Evolutionary conservation across 192 early-diverging fungal species (phyloP).

Genomic region (Globomyces pollinis-pini): DNA sequence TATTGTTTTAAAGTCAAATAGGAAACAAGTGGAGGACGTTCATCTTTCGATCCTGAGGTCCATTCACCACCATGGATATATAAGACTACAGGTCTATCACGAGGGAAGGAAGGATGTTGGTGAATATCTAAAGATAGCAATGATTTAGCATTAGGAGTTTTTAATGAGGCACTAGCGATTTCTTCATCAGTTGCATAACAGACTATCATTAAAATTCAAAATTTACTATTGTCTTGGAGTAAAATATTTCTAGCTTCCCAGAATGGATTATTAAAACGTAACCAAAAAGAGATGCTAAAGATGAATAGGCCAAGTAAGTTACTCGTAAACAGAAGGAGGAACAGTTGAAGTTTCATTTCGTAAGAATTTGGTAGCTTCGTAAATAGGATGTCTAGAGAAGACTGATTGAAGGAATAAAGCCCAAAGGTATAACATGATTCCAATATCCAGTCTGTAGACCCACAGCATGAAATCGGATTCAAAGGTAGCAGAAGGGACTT

Average conservation of each 20-base stretch:
- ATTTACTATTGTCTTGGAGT: constrained; percentile 22
- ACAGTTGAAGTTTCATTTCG: constrained; percentile 21
- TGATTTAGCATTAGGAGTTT: constrained; percentile 1
- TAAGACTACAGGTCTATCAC: constrained; percentile 31
- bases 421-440: constrained; percentile 19
- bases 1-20: constrained; percentile 41
- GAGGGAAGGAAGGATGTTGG: constrained; percentile 28
- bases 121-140: constrained; percentile 29
- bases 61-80: constrained; percentile 63
- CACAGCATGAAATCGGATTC: background rate
- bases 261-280: constrained; percentile 29
- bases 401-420: constrained; percentile 25
- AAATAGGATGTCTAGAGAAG: constrained; percentile 21
- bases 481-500: background rate
- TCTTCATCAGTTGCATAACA: constrained; percentile 29
- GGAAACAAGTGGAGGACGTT: constrained; percentile 25
- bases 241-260: constrained; percentile 20
- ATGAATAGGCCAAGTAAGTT: constrained; percentile 2
- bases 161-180: constrained; percentile 5
- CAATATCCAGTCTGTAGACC: constrained; percentile 22
- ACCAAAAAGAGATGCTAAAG: constrained; percentile 20
- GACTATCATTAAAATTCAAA: no score
- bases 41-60: constrained; percentile 49
- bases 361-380: constrained; percentile 23
- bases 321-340: constrained; percentile 25